Base-by-base conservation (phyloP, 805 yeast species). In the Saccharomycopsis sp. region DNA sequence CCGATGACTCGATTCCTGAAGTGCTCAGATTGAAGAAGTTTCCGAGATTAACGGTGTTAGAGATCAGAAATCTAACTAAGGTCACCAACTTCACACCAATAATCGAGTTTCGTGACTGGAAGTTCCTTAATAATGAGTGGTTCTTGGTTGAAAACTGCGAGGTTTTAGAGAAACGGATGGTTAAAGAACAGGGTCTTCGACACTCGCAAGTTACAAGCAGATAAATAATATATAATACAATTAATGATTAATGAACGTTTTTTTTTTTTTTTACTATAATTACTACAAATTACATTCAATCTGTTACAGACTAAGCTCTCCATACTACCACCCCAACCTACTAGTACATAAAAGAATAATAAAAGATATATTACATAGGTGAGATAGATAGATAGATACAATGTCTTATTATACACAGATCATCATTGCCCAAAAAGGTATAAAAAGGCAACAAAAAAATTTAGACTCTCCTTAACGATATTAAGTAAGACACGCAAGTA, bases 131-230 rank as follows among this genome's bases (percentile, higher is more conserved):
- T 42, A 79, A 78, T 1, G 72, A 78, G 17, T 75, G 81, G 1
- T 77, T 91, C 3, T 69, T 90, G 47, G 77, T 91, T 38, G 97
- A 90, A 70, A 85, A 90, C 22, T 89, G 97, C 69, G 96, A 89
- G 66, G 70, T 75, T 2, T 73, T 89, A 52, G 85, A 85, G 66
- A 67, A 72, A 19, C 74, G 84, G 59, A 77, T 89, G 73, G 75
- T 80, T 59, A 74, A 79, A 53, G 86, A 85, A 58, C 91, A 89
- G 64, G 69, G 76, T 62, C 77, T 73, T 54, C 70, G 49, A 44
- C 19, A 44, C 12, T 17, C 61, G 53, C 47, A 55, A 58, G 41
- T 47, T 58, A 14, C 12, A 41, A n/a, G 23, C 87, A 65, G 89
- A 85, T 65, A 73, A 76, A 63, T 76, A 75, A 17, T 79, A 80